These are phyloP conservation scores for Corynascus novoguineensis DNA, from an alignment of 495 filamentous ascomycete genomes.

Conservation along the genomic window DNA sequence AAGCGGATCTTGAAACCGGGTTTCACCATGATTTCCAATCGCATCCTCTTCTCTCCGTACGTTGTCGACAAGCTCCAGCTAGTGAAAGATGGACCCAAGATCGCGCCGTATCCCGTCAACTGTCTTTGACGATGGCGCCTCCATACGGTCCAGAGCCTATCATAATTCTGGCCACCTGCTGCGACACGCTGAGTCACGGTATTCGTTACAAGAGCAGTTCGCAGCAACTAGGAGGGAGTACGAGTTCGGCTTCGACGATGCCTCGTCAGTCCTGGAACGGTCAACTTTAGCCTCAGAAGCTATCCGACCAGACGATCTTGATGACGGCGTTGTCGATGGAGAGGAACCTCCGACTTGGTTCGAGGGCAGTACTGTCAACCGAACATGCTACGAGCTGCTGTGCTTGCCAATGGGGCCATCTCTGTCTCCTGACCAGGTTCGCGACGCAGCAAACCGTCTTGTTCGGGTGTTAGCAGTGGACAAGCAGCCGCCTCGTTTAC, in stretches of 20 bases:
- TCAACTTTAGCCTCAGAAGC: conserved; percentile 21
- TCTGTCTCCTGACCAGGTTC: conserved; percentile 47
- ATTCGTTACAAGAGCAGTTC: conserved; percentile 28
- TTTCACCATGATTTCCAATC: neutral
- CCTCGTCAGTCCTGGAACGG: conserved; percentile 21
- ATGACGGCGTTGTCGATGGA: conserved; percentile 7
- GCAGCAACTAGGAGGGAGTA: conserved; percentile 24
- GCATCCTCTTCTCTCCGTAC: neutral
- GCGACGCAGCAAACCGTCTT: conserved; percentile 47
- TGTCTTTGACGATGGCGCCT: conserved; percentile 16
- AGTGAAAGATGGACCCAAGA: conserved; percentile 2
- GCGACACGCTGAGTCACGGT: conserved; percentile 21
- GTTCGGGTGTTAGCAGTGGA: conserved; percentile 56
- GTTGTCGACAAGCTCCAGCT: neutral
- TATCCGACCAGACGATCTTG: conserved; percentile 4
- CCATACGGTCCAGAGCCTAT: conserved; percentile 1
- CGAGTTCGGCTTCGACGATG: conserved; percentile 32
- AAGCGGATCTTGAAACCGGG: neutral
- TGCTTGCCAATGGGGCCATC: conserved; percentile 42
- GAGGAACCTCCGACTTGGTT: neutral
- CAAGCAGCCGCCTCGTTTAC: conserved; percentile 48
- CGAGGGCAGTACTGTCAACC: conserved; percentile 12
- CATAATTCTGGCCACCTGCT: conserved; percentile 7
- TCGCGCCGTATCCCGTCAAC: conserved; percentile 16
- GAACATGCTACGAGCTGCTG: conserved; percentile 50